Conservation (phyloP, 1,139 yeast genomes). For the Diutina ranongensis region DNA sequence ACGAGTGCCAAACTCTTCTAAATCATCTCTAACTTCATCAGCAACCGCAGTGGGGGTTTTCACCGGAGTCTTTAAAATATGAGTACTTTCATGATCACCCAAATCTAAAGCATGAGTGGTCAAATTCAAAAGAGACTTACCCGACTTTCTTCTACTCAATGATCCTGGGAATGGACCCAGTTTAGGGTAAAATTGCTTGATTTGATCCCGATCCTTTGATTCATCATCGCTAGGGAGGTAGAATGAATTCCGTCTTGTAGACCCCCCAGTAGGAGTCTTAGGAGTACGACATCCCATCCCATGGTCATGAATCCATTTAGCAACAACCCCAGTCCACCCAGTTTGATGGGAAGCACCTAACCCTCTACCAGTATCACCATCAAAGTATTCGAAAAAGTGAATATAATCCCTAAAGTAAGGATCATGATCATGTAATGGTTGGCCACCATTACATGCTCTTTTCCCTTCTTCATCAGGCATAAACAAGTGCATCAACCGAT, state of each 20-base stretch:
- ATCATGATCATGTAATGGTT: constrained; percentile 52
- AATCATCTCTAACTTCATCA: neutral
- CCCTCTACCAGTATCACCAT: constrained; percentile 94
- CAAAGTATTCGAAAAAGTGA: constrained; percentile 83
- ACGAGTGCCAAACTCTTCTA: neutral
- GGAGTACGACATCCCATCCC: constrained; percentile 56
- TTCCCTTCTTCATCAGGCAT: constrained; percentile 59
- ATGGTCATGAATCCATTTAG: constrained; percentile 87
- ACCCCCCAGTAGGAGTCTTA: constrained; percentile 40
- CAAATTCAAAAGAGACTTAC: constrained; percentile 55
- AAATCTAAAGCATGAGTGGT: constrained; percentile 58
- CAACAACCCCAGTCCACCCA: constrained; percentile 95
- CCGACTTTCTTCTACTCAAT: constrained; percentile 55
- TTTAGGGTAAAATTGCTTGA: constrained; percentile 27
- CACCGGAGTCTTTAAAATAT: constrained; percentile 8
- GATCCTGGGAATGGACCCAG: constrained; percentile 45
- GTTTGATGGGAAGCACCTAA: constrained; percentile 92
- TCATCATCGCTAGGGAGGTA: constrained; percentile 11
- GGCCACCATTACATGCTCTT: constrained; percentile 74
- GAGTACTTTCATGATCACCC: constrained; percentile 43
- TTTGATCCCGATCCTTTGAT: constrained; percentile 20
- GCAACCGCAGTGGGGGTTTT: neutral
- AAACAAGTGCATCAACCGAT: constrained; percentile 73
- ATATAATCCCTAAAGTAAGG: constrained; percentile 67
- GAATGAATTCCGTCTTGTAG: constrained; percentile 13